Base-by-base conservation (phyloP, 75 land plant species). In the Sequoiadendron giganteum region DNA sequence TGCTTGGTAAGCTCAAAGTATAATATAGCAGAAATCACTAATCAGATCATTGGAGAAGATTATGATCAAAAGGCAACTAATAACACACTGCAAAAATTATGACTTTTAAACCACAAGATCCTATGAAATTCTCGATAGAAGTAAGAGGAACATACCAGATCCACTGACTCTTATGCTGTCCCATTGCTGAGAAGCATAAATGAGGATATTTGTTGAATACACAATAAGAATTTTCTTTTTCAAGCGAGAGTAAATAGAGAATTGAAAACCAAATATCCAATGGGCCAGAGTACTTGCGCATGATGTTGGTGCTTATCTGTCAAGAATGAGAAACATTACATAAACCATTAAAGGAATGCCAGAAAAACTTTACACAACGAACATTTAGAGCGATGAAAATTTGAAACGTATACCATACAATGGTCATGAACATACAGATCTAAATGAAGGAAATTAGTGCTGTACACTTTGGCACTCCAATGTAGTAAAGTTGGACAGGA, bases 81-180 rank as follows among this genome's bases (percentile, higher is more conserved):
- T n/a, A 82, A n/a, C 49, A 45, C 48, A 45, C 32, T 47, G 48
- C 47, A 82, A 10, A 79, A 40, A 42, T 6, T 75, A 79, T 79
- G n/a, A 79, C 47, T 39, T 82, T 21, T 1, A n/a, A 82, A 82
- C 28, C 16, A 43, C 52, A 39, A 32, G 34, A 87, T 32, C 0
- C 47, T 45, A 28, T 82, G 84, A n/a, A 82, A 82, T 82, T 52
- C 32, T 42, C 10, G 8, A 34, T 30, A 54, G 21, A 87, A 43
- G 76, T 82, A 77, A 81, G 32, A 45, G 42, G 43, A 83, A 54
- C 90, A 72, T 89, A 90, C 91, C 91, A 90, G 47, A 90, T 47
- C 91, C 91, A 90, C 79, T 90, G 91, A 81, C 91, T 90, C 68
- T 87, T 38, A 86, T 90, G 91, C 56, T 73, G 91, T 82, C 73